phyloP scores from a whole-genome alignment of 768 basidiomycete species.

The Russula olivacea region DNA sequence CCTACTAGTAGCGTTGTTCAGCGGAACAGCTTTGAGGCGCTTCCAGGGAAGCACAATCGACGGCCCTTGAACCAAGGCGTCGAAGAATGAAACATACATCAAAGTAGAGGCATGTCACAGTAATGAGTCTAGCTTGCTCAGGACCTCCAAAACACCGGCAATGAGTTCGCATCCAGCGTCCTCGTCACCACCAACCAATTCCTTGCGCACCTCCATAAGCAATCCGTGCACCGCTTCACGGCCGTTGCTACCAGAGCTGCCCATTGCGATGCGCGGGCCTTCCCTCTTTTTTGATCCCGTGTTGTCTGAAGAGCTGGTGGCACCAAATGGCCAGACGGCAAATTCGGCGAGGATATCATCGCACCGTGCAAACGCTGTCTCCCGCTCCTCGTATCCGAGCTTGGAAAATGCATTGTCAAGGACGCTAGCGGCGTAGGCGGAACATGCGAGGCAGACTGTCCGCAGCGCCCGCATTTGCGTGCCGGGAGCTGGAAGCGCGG shows the following conservation, averaged over 20 bases:
- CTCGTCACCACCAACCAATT: constrained; percentile 57
- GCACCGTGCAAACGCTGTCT: constrained; percentile 87
- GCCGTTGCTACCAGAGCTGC: constrained; percentile 44
- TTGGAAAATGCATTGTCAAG: constrained; percentile 90
- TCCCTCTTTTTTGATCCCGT: constrained; percentile 33
- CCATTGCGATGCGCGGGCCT: constrained; percentile 48
- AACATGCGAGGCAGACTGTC: constrained; percentile 80
- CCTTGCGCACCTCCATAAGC: constrained; percentile 66
- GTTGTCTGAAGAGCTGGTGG: constrained; percentile 28
- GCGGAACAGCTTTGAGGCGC: neutral
- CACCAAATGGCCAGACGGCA: constrained; percentile 79
- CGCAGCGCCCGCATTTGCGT: constrained; percentile 75
- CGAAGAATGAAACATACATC: constrained; percentile 13
- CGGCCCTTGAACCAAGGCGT: neutral
- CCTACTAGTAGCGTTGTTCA: neutral
- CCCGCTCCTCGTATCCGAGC: constrained; percentile 87
- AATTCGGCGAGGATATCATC: constrained; percentile 95
- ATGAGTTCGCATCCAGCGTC: constrained; percentile 88
- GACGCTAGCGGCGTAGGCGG: constrained; percentile 92
- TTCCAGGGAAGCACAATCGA: constrained; percentile 4
- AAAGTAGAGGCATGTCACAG: constrained; percentile 38
- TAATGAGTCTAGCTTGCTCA: constrained; percentile 86
- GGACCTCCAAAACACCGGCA: constrained; percentile 88
- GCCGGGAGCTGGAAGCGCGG: constrained; percentile 69
- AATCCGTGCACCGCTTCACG: constrained; percentile 69